Evolutionary conservation across 2,329 filamentous ascomycete species (phyloP), one percentile per base, ranked within the genome.

Genomic region (Fusarium sp.): DNA sequence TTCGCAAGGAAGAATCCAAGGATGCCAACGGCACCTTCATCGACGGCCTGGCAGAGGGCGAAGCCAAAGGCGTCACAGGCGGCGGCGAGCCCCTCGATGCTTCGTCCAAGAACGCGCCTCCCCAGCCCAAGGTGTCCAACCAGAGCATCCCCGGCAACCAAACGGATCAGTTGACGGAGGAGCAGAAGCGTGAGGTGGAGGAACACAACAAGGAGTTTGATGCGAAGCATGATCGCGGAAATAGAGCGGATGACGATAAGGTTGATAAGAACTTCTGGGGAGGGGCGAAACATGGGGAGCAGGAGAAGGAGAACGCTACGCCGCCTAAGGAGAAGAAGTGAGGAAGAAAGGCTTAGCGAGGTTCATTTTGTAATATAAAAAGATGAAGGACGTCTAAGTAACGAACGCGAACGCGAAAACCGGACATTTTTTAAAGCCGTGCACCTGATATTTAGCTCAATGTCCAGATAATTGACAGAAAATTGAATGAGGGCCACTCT

Each of bases 201-300:
- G 74, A 81, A 76, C 87, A 90, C 72, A 90, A 90, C 62, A 66
- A 64, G 66, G 85, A 89, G 1, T 89, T 89, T 74, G 84, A 84
- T 47, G 73, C 81, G 69, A 83, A 83, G 65, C 83, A 89, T 70
- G 87, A 86, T 58, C 79, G 76, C 14, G 80, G 82, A 0, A 70
- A 76, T 7, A 44, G 67, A 5, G 83, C 83, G 0, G 77, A 72
- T 2, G 75, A 79, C 2, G 84, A 87, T 59, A 84, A 84, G 77
- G 86, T 89, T 4, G 79, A 86, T 60, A 83, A 84, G 75, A 83
- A 81, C 19, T 89, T 85, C 64, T 89, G 86, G 85, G 78, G 51
- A 0, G 63, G 59, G 2, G 46, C 40, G 11, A 39, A 33, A 2
- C 56, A 70, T 37, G 57, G 64, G 0, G 61, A 59, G 57, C 57